phyloP scores from a whole-genome alignment of 176 grass and related monocot genomes.

The Dactylis glomerata region DNA sequence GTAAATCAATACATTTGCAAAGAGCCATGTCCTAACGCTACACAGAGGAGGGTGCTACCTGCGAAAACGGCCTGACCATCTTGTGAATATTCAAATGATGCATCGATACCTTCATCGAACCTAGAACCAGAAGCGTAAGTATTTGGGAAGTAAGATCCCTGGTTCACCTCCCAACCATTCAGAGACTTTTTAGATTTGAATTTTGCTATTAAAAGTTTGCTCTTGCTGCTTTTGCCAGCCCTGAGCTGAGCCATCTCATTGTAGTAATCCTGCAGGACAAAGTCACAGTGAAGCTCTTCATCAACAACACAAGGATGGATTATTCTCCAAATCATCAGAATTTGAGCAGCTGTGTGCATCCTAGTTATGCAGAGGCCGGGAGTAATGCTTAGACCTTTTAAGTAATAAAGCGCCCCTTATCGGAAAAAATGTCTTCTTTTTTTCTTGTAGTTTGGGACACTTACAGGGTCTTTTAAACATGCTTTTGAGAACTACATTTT shows the following conservation, averaged over 20 bases:
- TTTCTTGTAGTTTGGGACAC: neutral
- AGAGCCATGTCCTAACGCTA: neutral
- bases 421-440: too few species aligned
- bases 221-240: conserved; percentile 99
- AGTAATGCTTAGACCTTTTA: too few species aligned
- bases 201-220: conserved; percentile 89
- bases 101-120: conserved; percentile 82
- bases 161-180: conserved; percentile 74
- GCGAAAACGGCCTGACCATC: conserved; percentile 63
- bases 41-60: conserved; percentile 36
- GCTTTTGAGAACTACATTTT: neutral
- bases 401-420: too few species aligned
- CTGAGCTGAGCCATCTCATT: conserved; percentile 92
- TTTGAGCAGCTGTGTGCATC: too few species aligned
- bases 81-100: conserved; percentile 77
- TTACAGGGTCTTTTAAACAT: neutral
- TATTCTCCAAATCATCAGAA: conserved; percentile 15
- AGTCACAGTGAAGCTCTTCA: neutral
- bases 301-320: neutral
- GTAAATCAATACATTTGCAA: neutral
- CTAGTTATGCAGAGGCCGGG: too few species aligned
- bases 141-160: conserved; percentile 76
- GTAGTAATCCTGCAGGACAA: conserved; percentile 75
- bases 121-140: conserved; percentile 52
- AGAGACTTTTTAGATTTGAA: conserved; percentile 79